Evolutionary conservation across 495 filamentous ascomycete genomes (phyloP), one percentile per base, ranked within the genome.

Genomic region (Penicillium odoratum): DNA sequence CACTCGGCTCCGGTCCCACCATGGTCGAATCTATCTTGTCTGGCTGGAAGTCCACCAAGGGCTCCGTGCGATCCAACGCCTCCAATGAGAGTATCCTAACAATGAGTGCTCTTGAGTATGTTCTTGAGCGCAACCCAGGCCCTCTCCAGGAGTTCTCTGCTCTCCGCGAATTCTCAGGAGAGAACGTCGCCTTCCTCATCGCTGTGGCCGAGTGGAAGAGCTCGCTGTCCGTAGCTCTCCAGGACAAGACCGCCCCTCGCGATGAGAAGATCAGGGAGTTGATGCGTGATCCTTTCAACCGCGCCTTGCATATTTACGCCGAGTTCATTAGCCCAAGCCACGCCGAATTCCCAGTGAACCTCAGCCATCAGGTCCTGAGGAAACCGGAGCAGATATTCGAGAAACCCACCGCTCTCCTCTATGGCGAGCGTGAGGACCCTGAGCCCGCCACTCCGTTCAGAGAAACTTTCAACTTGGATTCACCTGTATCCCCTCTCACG

Each of bases 131-230:
- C 55, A 83, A 85, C 68, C 77, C 82, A 3, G 70, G 73, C 5
- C 78, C 79, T 3, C 76, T 89, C 0, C 81, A 82, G 36, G 62
- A 79, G 34, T 89, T 86, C 69, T 82, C 85, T 5, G 83, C 85
- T 7, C 74, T 78, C 7, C 73, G 78, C 55, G 85, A 88, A 54
- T 86, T 88, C 65, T 86, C 84, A 16, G 85, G 82, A 31, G 86
- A 88, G 66, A 89, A 88, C 70, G 83, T 89, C 48, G 78, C 82
- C 57, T 89, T 89, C 74, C 77, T 88, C 2, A 83, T 76, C 29
- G 69, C 75, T 55, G 75, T 87, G 25, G 66, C 79, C 15, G 75
- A 81, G 31, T 89, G 84, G 82, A 84, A 81, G 60, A 50, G 51
- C 45, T 55, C 56, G 11, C 55, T 74, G 0, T 67, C 70, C 16